Percentiles rank a stretch among this genome's conserved stretches.
These are phyloP conservation scores for Abortiporus biennis DNA, from an alignment of 1,284 basidiomycete genomes.

Conservation along the genomic window DNA sequence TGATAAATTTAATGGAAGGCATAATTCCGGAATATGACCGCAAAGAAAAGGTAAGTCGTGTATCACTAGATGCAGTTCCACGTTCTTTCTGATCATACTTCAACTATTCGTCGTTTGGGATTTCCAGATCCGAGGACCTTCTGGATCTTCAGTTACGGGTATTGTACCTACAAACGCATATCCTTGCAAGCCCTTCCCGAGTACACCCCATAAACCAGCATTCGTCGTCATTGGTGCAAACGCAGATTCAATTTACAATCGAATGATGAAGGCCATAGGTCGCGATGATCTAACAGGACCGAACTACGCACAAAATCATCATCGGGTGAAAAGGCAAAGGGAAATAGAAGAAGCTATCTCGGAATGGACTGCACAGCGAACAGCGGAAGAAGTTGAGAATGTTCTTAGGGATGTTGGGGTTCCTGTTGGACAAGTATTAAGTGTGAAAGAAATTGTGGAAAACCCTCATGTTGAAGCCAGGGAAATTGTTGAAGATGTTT, in stretches of 20 bases:
- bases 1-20: constrained; percentile 73
- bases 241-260: constrained; percentile 60
- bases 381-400: constrained; percentile 48
- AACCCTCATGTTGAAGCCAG: constrained; percentile 48
- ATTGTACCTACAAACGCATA: constrained; percentile 72
- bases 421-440: constrained; percentile 57
- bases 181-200: constrained; percentile 46
- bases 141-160: constrained; percentile 66
- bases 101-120: too few relatives aligned
- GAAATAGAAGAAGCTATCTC: constrained; percentile 61
- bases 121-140: constrained; percentile 64
- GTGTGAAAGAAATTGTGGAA: constrained; percentile 55
- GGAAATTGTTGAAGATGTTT: constrained; percentile 54
- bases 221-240: constrained; percentile 70
- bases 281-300: constrained; percentile 54
- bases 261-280: constrained; percentile 54
- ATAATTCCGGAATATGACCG: constrained; percentile 72
- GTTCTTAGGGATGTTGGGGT: constrained; percentile 54
- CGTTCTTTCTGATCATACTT: not conserved
- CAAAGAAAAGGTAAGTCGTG: constrained; percentile 51
- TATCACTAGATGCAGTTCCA: too few relatives aligned
- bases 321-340: constrained; percentile 48
- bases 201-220: constrained; percentile 33
- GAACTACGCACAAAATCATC: constrained; percentile 50
- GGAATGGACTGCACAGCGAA: constrained; percentile 51